Conservation (phyloP, 176 grass and related monocot species). For the Melocanna baccifera region DNA sequence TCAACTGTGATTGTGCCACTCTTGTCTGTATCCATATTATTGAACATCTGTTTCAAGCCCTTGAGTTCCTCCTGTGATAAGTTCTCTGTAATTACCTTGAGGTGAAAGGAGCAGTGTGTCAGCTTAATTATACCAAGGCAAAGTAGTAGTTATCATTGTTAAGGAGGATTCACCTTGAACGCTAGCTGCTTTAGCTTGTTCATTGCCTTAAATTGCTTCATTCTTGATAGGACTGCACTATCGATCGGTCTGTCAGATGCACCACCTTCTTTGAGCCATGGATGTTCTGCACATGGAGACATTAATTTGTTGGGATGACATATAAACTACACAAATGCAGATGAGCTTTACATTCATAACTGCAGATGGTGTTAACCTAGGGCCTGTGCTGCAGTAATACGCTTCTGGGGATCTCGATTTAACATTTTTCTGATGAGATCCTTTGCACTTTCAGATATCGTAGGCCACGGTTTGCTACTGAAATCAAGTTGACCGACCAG, state of each 20-base stretch:
- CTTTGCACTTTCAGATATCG: conserved; percentile 71
- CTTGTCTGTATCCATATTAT: conserved; percentile 81
- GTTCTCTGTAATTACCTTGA: conserved; percentile 69
- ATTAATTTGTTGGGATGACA: background rate
- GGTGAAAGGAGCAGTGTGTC: background rate
- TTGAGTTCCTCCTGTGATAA: conserved; percentile 57
- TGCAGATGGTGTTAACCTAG: conserved; percentile 35
- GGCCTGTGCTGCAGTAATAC: conserved; percentile 67
- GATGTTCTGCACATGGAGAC: conserved; percentile 54
- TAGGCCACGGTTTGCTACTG: conserved; percentile 46
- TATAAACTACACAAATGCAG: conserved; percentile 2
- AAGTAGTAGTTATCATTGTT: background rate
- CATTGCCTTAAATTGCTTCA: conserved; percentile 90
- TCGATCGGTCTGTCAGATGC: conserved; percentile 83
- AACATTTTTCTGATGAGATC: conserved; percentile 71
- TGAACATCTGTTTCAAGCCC: conserved; percentile 77
- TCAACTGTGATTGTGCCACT: conserved; percentile 76
- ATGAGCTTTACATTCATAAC: background rate
- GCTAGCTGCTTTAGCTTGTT: conserved; percentile 92
- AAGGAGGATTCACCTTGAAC: conserved; percentile 57
- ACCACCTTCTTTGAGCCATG: conserved; percentile 78
- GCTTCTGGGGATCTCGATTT: conserved; percentile 39
- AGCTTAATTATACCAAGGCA: background rate
- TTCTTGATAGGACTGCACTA: conserved; percentile 78
- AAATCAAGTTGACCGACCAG: conserved; percentile 38